Base-by-base conservation (phyloP, 148 eudicot genomes). In the Chenopodium quinoa region DNA sequence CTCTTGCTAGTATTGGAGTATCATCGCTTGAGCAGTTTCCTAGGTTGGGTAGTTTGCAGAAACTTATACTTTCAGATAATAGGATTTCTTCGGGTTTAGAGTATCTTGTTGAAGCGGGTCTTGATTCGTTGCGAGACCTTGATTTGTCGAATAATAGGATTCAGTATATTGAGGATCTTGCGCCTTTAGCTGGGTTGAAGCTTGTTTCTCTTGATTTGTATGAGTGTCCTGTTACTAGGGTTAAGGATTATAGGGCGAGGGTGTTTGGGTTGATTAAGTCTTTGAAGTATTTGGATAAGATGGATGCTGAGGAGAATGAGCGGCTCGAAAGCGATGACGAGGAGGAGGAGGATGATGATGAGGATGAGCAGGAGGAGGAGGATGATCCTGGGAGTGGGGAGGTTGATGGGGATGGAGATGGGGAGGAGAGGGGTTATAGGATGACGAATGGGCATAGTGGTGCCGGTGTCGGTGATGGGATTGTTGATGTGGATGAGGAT, bases 141-240 rank as follows among this genome's bases (percentile, higher is more conserved):
- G 97, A 95, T 90, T 92, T 95, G 87, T 92, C 96, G 10, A 95
- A 95, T 82, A 95, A 95, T 81, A 78, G 94, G 77, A 93, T 95
- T 80, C 88, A 87, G 73, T 88, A 75, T n/a, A 81, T 95, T 5
- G 85, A 88, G 71, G 97, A 93, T 86, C 89, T 95, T 54, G 86
- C 89, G 23, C 94, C 94, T 1, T 80, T 93, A 44, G 96, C 91
- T 4, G 88, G 88, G 82, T 75, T 95, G 52, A 92, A 79, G 87
- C 77, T 95, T 71, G 92, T 90, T 16, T 91, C 93, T 25, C 89
- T 95, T 75, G 98, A 95, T 95, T 89, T 95, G 66, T 95, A 95
- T 12, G 95, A 95, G 92, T 95, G 98, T 79, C 98, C 98, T 3
- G 97, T 95, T 3, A 95, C 98, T n/a, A 89, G 93, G 80, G 89